Evolutionary conservation across 2,329 filamentous ascomycete species (phyloP).

Genomic region (Colletotrichum sublineola): DNA sequence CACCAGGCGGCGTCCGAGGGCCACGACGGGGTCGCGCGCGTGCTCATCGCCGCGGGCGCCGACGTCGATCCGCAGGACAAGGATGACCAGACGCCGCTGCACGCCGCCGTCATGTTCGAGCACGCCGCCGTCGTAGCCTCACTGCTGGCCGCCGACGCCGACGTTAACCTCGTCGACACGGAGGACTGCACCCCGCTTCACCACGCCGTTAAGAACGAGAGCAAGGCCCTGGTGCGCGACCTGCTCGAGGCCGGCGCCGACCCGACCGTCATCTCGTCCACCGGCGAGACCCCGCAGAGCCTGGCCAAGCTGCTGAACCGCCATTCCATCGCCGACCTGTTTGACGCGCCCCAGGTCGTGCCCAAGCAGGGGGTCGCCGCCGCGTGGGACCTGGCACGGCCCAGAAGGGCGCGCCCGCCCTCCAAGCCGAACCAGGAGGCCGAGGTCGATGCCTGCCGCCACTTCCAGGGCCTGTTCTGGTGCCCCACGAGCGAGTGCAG

Average conservation of each 20-base stretch:
- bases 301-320: slow-evolving; percentile 33
- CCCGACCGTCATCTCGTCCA: slow-evolving; percentile 39
- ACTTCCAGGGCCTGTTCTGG: slow-evolving; percentile 42
- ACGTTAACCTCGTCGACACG: slow-evolving; percentile 37
- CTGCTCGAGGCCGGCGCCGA: slow-evolving; percentile 42
- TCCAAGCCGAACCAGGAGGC: slow-evolving; percentile 37
- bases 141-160: slow-evolving; percentile 37
- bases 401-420: slow-evolving; percentile 28
- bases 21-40: slow-evolving; percentile 37
- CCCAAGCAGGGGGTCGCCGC: slow-evolving; percentile 32
- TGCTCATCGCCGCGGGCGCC: slow-evolving; percentile 42
- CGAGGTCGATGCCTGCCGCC: slow-evolving; percentile 40
- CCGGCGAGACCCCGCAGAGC: slow-evolving; percentile 42
- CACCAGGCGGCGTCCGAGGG: slow-evolving; percentile 44
- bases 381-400: slow-evolving; percentile 19
- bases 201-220: slow-evolving; percentile 44
- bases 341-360: slow-evolving; percentile 37
- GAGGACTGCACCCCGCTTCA: slow-evolving; percentile 44
- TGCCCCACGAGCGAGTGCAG: slow-evolving; percentile 39
- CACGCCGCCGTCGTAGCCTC: slow-evolving; percentile 41
- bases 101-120: slow-evolving; percentile 43
- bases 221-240: slow-evolving; percentile 37
- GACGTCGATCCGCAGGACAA: slow-evolving; percentile 42
- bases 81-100: slow-evolving; percentile 43
- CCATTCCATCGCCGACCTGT: slow-evolving; percentile 39